Evolutionary conservation across 176 grass and related monocot species (phyloP), one percentile per base, ranked within the genome.

Genomic region (Rhynchospora tenuis): DNA sequence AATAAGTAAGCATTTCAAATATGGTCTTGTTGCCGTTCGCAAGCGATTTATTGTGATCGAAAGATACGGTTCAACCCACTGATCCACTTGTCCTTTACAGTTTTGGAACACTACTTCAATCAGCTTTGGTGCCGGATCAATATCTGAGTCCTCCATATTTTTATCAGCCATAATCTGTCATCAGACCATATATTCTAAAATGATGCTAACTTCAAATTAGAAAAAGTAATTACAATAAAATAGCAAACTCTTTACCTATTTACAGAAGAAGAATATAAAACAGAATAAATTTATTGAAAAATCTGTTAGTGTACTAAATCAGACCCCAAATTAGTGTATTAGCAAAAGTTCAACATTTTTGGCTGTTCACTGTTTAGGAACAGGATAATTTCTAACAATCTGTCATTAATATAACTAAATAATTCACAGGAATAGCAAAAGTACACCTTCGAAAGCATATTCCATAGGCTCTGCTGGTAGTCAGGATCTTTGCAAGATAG

Each of bases 31-130:
- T 79, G 94, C 61, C 52, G 81, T 86, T 78, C 59, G 85, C 79
- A 97, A 73, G 11, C 94, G 88, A 59, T 90, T 86, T 87, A 97
- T 89, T 59, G 91, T 91, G 63, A 97, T 82, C 55, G 78, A 86
- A 19, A 97, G 73, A 79, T 97, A 97, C 58, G 84, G 91, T 48
- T 93, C 89, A 55, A 97, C 89, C 94, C 94, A 97, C 54, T 81
- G 94, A 85, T 97, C 91, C 20, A 93, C 89, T 47, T 87, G 87
- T 12, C 94, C 91, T 88, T 93, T 97, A 73, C 94, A 97, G 77
- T 93, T 97, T 70, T 97, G 94, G 76, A 97, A 90, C 59, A 97
- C 45, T n/a, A 97, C 91, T 85, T 97, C 89, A 61, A 97, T 93
- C 23, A 97, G 89, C 86, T 97, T 97, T 26, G 94, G 91, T 64